Evolutionary conservation across 2,329 filamentous ascomycete species (phyloP).

Genomic region (Sclerotinia borealis): DNA sequence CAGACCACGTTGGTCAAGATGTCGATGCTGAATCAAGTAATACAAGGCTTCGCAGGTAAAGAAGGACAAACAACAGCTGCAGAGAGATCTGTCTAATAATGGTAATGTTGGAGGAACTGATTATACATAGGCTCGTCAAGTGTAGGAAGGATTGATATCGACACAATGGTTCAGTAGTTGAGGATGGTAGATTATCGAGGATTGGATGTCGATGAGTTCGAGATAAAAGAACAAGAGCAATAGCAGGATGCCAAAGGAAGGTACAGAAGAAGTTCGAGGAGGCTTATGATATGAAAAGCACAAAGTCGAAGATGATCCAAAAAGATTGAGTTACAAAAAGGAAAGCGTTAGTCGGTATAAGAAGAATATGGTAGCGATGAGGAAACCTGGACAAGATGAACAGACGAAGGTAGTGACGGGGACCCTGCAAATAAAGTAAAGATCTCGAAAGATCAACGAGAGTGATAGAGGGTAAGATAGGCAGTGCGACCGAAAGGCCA

Average conservation of each 20-base stretch:
- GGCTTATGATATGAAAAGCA: slow-evolving; percentile 28
- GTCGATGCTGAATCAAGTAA: slow-evolving; percentile 17
- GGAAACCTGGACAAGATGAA: slow-evolving; percentile 26
- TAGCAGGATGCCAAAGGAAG: slow-evolving; percentile 33
- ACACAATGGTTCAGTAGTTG: slow-evolving; percentile 15
- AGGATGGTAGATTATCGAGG: slow-evolving; percentile 24
- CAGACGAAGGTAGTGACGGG: slow-evolving; percentile 31
- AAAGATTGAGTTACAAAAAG: slow-evolving; percentile 31
- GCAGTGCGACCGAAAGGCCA: slow-evolving; percentile 25
- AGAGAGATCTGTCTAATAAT: slow-evolving; percentile 31
- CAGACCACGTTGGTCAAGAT: slow-evolving; percentile 10
- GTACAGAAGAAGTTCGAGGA: slow-evolving; percentile 32
- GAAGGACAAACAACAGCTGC: slow-evolving; percentile 35
- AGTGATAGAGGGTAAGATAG: slow-evolving; percentile 31
- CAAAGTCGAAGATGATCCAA: slow-evolving; percentile 33
- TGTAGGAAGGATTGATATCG: slow-evolving; percentile 7
- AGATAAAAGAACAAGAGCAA: slow-evolving; percentile 25
- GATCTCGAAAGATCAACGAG: slow-evolving; percentile 26
- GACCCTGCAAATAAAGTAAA: slow-evolving; percentile 34
- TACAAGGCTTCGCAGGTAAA: slow-evolving; percentile 24
- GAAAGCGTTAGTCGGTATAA: slow-evolving; percentile 32
- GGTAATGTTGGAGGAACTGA: slow-evolving; percentile 26
- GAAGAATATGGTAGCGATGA: slow-evolving; percentile 29
- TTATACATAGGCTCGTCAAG: slow-evolving; percentile 31
- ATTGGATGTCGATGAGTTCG: slow-evolving; percentile 2